phyloP scores from a whole-genome alignment of 2,329 filamentous ascomycete genomes.

The Tolypocladium pustulatum region DNA sequence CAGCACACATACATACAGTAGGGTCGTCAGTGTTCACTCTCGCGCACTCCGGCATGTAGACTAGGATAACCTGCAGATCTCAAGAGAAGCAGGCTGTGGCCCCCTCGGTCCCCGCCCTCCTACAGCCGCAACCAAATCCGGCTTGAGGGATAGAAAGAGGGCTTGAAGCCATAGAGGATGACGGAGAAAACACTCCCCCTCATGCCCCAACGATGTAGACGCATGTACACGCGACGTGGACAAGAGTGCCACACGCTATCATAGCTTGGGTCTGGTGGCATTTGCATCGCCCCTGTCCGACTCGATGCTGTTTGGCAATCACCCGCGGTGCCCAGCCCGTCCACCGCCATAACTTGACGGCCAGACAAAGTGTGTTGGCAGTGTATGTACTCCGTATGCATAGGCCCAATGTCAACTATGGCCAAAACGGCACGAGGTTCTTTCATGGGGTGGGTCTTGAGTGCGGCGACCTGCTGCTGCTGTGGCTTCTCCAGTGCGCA shows the following conservation, averaged over 20 bases:
- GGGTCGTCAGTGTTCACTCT: neutral
- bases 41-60: neutral
- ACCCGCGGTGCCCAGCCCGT: neutral
- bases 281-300: neutral
- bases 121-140: neutral
- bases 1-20: neutral
- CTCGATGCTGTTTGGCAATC: neutral
- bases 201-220: neutral
- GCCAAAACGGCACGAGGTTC: neutral
- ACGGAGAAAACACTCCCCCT: neutral
- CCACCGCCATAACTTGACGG: neutral
- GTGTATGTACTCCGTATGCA: neutral
- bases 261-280: neutral
- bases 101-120: neutral
- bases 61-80: neutral
- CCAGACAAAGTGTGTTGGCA: neutral
- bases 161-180: neutral
- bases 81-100: neutral
- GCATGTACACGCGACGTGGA: neutral
- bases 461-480: neutral
- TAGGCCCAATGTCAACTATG: neutral
- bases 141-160: neutral
- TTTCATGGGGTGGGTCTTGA: neutral
- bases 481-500: neutral
- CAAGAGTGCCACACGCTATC: neutral